Percentiles rank a stretch among this genome's conserved stretches.
phyloP scores from a whole-genome alignment of 805 yeast genomes.

The Lipomyces mesembrius region DNA sequence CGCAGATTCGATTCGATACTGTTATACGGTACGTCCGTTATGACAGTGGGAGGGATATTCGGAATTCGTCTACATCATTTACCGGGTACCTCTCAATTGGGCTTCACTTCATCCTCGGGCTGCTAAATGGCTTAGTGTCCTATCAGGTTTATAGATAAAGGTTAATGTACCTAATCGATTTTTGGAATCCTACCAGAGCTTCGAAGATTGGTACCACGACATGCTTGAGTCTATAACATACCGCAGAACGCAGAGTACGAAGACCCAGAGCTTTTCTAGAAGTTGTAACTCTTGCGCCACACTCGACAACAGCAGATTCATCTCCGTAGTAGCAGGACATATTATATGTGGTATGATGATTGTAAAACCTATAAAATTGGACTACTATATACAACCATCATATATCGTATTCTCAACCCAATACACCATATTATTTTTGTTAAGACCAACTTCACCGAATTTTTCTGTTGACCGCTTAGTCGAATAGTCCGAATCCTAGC shows the following conservation, averaged over 20 bases:
- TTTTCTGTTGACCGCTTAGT: constrained; percentile 52
- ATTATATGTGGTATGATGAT: not conserved
- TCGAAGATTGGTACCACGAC: not conserved
- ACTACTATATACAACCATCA: not conserved
- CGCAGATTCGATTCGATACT: not conserved
- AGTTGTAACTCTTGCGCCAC: too few relatives aligned
- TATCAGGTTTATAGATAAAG: not conserved
- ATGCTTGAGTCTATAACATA: not conserved
- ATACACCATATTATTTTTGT: not conserved
- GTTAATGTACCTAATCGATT: not conserved
- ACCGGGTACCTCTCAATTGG: not conserved
- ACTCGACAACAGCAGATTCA: not conserved
- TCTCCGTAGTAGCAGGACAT: not conserved
- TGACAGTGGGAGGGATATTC: not conserved
- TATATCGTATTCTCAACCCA: not conserved
- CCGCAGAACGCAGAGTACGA: not conserved
- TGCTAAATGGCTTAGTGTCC: not conserved
- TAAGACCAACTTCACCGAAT: not conserved
- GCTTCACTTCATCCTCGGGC: not conserved
- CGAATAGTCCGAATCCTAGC: constrained; percentile 61
- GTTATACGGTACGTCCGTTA: not conserved
- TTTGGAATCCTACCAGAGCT: not conserved
- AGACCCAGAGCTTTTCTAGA: too few relatives aligned
- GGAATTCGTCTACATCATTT: not conserved
- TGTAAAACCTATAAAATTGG: not conserved